Base-by-base conservation (phyloP, 1,284 basidiomycete species). In the Stereum hirsutum region DNA sequence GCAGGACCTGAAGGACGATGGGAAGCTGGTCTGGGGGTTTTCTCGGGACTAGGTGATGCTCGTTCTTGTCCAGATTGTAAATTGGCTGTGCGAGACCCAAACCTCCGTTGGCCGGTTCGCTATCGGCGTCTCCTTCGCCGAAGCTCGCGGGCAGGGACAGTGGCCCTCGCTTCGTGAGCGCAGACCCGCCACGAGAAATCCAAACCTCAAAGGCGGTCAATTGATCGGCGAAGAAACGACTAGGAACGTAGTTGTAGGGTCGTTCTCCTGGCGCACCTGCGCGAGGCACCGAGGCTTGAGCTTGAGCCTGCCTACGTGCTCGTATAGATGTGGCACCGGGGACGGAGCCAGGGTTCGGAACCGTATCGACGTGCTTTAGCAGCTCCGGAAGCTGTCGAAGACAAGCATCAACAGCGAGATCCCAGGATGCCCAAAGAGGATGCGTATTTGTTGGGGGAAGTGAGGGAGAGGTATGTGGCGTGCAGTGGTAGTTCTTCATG, bases 401-500 rank as follows among this genome's bases (percentile, higher is more conserved):
- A 57, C 91, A 95, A n/a, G 89, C 83, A 59, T 99, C 96, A 1
- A 99, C 88, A 0, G 95, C 95, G 4, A 97, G 76, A 64, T 99
- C 96, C 95, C 96, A 99, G 3, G 90, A 89, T 42, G 89, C 84
- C 95, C 95, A 99, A 11, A 99, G 71, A 0, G 88, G 83, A 58
- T 99, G 95, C 11, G 93, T 95, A 58, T 97, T 94, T 15, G 95
- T 97, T 4, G 92, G 74, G 2, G 95, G 93, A 7, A 99, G 78
- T 15, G 87, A 76, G 15, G 95, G 96, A 51, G 86, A 85, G 0
- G 93, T 96, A 56, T 96, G 88, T 0, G 95, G 95, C 7, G 93
- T 97, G 64, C 96, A 99, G 56, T 95, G 87, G 61, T 98, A 97
- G 54, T 93, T 89, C 57, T 94, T 91, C 95, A 99, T 98, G 57